A percentile compares a stretch with the other conserved stretches of the same genome.
Evolutionary conservation across 1,284 basidiomycete species (phyloP).

Genomic region (Singerocomus inundabilis): DNA sequence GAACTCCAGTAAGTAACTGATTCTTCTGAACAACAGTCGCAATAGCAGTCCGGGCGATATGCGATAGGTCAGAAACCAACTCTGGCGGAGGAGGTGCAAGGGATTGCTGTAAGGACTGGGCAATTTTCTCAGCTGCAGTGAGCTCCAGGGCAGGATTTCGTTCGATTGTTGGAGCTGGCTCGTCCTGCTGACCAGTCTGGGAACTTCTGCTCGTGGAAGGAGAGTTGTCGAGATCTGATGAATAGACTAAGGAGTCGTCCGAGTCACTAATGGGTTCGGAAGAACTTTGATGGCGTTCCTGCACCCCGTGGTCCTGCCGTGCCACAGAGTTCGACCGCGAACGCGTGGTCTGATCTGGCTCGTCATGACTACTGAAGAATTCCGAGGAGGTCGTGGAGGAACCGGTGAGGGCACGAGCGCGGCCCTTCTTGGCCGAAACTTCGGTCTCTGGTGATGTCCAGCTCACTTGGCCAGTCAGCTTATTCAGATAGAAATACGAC

Average conservation of each 20-base stretch:
- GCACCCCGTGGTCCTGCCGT: conserved; percentile 19
- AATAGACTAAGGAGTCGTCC: conserved; percentile 73
- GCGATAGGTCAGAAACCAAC: conserved; percentile 57
- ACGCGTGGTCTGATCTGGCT: conserved; percentile 26
- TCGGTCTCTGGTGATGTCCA: conserved; percentile 61
- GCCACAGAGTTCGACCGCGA: conserved; percentile 38
- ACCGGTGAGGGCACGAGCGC: conserved; percentile 32
- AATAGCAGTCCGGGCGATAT: conserved; percentile 57
- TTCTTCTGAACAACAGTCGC: conserved; percentile 58
- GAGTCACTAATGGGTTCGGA: conserved; percentile 62
- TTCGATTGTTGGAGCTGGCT: conserved; percentile 15
- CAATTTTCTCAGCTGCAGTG: conserved; percentile 66
- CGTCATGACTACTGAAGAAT: conserved; percentile 25
- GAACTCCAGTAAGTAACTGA: conserved; percentile 45
- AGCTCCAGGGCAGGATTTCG: conserved; percentile 40
- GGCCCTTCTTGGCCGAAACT: conserved; percentile 20
- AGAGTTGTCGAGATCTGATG: conserved; percentile 43
- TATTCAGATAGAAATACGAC: conserved; percentile 80
- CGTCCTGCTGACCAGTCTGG: conserved; percentile 29
- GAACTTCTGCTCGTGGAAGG: conserved; percentile 36
- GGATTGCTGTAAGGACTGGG: conserved; percentile 61
- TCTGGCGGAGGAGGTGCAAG: conserved; percentile 58
- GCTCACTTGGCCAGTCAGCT: conserved; percentile 60
- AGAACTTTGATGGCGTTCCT: conserved; percentile 34
- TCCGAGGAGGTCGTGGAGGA: conserved; percentile 36